phyloP scores from a whole-genome alignment of 140 eudicot species.

The Stevia rebaudiana region DNA sequence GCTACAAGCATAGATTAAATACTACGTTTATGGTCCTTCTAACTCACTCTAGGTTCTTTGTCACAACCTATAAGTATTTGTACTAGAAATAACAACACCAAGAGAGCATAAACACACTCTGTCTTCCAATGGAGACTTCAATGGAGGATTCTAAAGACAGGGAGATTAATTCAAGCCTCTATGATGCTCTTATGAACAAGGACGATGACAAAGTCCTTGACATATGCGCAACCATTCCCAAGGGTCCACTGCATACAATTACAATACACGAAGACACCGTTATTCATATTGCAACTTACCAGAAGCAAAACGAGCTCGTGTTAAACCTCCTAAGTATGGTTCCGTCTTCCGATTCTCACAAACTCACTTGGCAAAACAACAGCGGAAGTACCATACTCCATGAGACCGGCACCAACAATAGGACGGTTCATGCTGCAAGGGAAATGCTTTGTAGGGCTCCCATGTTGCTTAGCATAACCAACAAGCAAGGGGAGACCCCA shows the following conservation, averaged over 20 bases:
- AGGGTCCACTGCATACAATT: constrained; percentile 28
- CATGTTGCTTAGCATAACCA: constrained; percentile 18
- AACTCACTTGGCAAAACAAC: constrained; percentile 21
- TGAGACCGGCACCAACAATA: constrained; percentile 22
- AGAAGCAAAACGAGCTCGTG: constrained; percentile 21
- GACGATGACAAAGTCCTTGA: constrained; percentile 18
- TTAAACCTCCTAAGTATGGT: constrained; percentile 20
- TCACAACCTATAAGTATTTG: not conserved
- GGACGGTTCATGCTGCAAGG: constrained; percentile 10
- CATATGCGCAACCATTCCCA: constrained; percentile 22
- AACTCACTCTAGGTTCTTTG: not conserved
- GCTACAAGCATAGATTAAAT: not conserved
- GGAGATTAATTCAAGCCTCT: not conserved
- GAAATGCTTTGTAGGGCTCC: constrained; percentile 30
- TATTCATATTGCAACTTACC: constrained; percentile 26
- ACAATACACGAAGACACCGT: constrained; percentile 25
- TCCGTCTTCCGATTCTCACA: constrained; percentile 5
- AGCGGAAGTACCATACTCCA: constrained; percentile 25
- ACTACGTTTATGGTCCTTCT: not conserved
- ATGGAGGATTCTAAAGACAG: not conserved
- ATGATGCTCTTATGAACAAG: constrained; percentile 24
- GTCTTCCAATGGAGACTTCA: not conserved
- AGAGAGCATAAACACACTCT: not conserved
- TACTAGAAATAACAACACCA: not conserved
- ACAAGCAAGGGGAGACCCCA: constrained; percentile 22